phyloP scores from a whole-genome alignment of 208 protist species.

The Wallacemonas sp. region DNA sequence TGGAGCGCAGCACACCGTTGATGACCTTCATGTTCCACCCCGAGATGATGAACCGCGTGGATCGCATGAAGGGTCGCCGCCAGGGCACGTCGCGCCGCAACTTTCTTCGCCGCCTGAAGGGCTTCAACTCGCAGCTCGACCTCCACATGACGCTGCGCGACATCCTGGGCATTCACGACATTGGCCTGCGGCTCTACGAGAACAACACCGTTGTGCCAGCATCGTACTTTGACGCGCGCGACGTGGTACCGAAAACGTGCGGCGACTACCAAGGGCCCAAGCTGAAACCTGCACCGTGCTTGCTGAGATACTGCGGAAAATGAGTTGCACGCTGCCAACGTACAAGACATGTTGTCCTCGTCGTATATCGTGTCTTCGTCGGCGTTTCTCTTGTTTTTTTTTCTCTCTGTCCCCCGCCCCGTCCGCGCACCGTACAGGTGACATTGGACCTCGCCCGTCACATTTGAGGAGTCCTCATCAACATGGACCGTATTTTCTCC shows the following conservation, averaged over 20 bases:
- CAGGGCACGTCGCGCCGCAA: neutral
- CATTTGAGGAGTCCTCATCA: too few relatives aligned
- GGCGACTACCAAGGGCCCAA: neutral
- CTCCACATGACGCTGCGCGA: constrained; percentile 9
- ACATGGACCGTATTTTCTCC: too few relatives aligned
- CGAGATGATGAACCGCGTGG: constrained; percentile 39
- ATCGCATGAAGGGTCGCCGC: constrained; percentile 16
- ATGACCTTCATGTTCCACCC: constrained; percentile 42
- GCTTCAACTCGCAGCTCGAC: constrained; percentile 4
- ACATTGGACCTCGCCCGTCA: too few relatives aligned
- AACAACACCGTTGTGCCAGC: neutral
- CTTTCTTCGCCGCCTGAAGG: neutral
- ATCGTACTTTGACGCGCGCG: constrained; percentile 10
- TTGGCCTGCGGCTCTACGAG: neutral
- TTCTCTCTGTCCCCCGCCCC: too few relatives aligned
- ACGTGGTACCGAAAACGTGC: neutral
- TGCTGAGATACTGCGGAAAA: neutral
- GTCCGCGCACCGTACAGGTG: too few relatives aligned
- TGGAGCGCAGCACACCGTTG: constrained; percentile 58
- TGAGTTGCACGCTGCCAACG: too few relatives aligned
- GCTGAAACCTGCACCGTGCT: neutral
- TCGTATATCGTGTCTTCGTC: too few relatives aligned
- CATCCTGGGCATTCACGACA: neutral
- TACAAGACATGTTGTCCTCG: too few relatives aligned
- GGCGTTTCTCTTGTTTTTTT: too few relatives aligned